Evolutionary conservation across 352 stramenopile species (phyloP), one percentile per base, ranked within the genome.

Genomic region (Globisporangium perplexum): DNA sequence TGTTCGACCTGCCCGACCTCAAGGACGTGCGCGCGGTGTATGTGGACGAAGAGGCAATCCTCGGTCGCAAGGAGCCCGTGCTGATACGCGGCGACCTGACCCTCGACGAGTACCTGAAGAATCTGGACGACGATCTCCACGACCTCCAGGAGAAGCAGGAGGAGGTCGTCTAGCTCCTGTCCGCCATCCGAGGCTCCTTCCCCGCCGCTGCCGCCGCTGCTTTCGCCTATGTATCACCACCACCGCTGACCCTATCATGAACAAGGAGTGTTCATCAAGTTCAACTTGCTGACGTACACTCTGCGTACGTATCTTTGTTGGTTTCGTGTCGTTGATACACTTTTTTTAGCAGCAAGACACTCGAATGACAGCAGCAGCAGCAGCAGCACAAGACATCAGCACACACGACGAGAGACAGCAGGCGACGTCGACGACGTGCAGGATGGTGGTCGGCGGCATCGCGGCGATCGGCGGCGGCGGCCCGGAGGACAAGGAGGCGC

Each of bases 1-100:
- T 98, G 85, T 99, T 98, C 74, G 89, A 98, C 26, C 83, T 98
- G 50, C 96, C 96, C 14, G 96, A 97, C 26, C 76, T 94, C 50
- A 62, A 77, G 33, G 76, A 97, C 61, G 90, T 98, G 38, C 90
- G 83, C 52, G 96, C 92, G 14, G 88, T 98, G 50, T 97, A 97
- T 53, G 81, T 98, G 49, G 93, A 98, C 72, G 87, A 91, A 59
- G 74, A 90, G 30, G 91, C 91, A 2, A 95, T 98, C 41, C 71
- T 88, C 53, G 90, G 90, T 22, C 74, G 83, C 57, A 89, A 95
- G 60, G 86, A 84, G 60, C 91, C 93, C 17, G 93, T 98, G 62
- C 71, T 98, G 30, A 69, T 98, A 62, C 77, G 76, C 28, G 70
- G 71, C 41, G 74, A 76, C 53, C 65, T 84, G 63, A 80, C 69